Base-by-base conservation (phyloP, 805 yeast species). In the Kluyveromyces wickerhamii region DNA sequence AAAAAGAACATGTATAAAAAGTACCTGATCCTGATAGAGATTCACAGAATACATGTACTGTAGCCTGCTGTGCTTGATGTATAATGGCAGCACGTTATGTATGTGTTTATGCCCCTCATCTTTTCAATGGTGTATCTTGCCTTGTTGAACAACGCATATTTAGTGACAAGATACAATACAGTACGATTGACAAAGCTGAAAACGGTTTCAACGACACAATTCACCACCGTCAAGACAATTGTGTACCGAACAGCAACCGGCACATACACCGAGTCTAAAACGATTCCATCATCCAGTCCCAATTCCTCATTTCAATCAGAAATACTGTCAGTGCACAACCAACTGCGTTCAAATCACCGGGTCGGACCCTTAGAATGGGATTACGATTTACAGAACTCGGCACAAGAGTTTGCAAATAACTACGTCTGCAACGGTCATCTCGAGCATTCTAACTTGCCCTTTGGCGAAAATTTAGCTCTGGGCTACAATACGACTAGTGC, bases 401-500 rank as follows among this genome's bases (percentile, higher is more conserved):
- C 94, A 34, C 69, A 63, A 50, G 45, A 54, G 29, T 76, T 69
- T 48, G 83, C 86, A 15, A 65, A 63, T 29, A 39, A 52, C 12
- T 77, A 78, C 56, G 60, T 66, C 26, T 81, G 85, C 55, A 62
- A 66, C 45, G 76, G 78, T 15, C 54, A 57, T 12, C 61, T 84
- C 39, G 60, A 62, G 14, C 94, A 83, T 57, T 77, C 88, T 1
- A 65, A 68, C 25, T 77, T 79, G 10, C 69, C 69, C 12, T 77
- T 75, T 55, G 94, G 94, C 37, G 94, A 83, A 55, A 83, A 83
- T 61, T 65, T 83, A 39, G 94, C 92, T n/a, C 66, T 75, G 25
- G 94, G 94, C 18, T 79, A 67, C 54, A 47, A 66, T 52, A 48
- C 61, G 32, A 58, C 73, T 4, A 78, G 71, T 3, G 82, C 85